A percentile compares a stretch with the other conserved stretches of the same genome.
phyloP scores from a whole-genome alignment of 2,329 filamentous ascomycete species.

The Colletotrichum trifolii region DNA sequence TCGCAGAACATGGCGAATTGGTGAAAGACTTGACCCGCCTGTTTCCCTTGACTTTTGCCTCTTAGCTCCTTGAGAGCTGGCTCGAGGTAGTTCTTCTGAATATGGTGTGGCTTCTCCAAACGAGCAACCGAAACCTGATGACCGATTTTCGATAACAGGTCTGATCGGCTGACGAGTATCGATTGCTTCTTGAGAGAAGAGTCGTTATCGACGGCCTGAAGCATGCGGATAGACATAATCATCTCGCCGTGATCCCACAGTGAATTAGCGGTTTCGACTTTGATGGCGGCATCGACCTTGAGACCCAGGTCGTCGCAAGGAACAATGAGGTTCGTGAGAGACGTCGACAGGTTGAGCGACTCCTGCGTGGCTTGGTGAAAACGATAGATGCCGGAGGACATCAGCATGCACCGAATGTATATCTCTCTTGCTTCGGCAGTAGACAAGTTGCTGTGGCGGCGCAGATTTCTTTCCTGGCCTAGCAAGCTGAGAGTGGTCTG shows the following conservation, averaged over 20 bases:
- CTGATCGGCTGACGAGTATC: constrained; percentile 77
- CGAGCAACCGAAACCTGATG: constrained; percentile 90
- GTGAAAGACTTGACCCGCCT: constrained; percentile 90
- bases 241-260: constrained; percentile 96
- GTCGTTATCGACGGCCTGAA: constrained; percentile 77
- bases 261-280: constrained; percentile 86
- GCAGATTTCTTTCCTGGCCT: constrained; percentile 74
- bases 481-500: constrained; percentile 86
- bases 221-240: constrained; percentile 87
- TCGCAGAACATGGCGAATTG: constrained; percentile 97
- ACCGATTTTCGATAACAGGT: constrained; percentile 87
- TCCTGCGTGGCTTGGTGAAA: constrained; percentile 87
- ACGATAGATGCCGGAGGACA: constrained; percentile 79
- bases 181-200: constrained; percentile 74
- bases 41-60: constrained; percentile 72
- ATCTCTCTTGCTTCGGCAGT: constrained; percentile 73
- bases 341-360: constrained; percentile 85
- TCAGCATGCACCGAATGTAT: constrained; percentile 81
- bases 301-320: constrained; percentile 78
- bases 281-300: constrained; percentile 79
- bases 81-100: constrained; percentile 86
- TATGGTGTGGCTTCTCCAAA: constrained; percentile 89
- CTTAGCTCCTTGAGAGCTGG: constrained; percentile 86
- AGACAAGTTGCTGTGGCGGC: constrained; percentile 69
- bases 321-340: constrained; percentile 80